Evolutionary conservation across 208 protist genomes (phyloP), one percentile per base, ranked within the genome.

Genomic region (Novymonas esmeraldas): DNA sequence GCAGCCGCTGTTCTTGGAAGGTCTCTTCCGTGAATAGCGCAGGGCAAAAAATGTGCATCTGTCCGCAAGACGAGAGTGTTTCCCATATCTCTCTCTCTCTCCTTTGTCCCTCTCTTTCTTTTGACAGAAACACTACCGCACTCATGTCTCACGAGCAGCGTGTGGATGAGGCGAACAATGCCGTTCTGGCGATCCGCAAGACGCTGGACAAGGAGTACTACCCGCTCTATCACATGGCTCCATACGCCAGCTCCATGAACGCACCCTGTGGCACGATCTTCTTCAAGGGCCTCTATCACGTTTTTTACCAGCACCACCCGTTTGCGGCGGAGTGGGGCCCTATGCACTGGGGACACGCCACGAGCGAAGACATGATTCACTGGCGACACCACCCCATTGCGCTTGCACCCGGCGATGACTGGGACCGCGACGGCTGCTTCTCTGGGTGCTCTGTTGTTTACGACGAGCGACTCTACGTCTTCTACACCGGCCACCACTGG

Each of bases 401-500:
- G 0, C 80, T 89, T 1, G 83, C 83, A 0, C 83, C 83, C 2
- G 83, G 83, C 11, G 83, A 89, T 13, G 71, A 85, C 64, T 89
- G 77, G 70, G 83, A 89, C 45, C 75, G 83, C 13, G 79, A 84
- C 46, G 79, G 83, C 10, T 89, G 83, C 54, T 82, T 89, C 29
- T 76, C 79, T 11, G 83, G 83, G 3, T 75, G 57, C 11, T 63
- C 79, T 0, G 64, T 89, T 2, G 70, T 69, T 7, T 55, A 89
- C 59, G 83, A 89, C 34, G 83, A 84, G 7, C 84, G 84, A 24
- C 55, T 89, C 26, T 89, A 81, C 55, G 50, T 85, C 0, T 77
- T 85, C 39, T 89, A 89, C 64, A 85, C 83, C 11, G 83, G 83
- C n/a, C 83, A 89, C 50, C 83, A 89, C 58, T 85, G 78, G 70